Conservation (phyloP, 768 basidiomycete species). For the Podaxis carcinomalis region DNA sequence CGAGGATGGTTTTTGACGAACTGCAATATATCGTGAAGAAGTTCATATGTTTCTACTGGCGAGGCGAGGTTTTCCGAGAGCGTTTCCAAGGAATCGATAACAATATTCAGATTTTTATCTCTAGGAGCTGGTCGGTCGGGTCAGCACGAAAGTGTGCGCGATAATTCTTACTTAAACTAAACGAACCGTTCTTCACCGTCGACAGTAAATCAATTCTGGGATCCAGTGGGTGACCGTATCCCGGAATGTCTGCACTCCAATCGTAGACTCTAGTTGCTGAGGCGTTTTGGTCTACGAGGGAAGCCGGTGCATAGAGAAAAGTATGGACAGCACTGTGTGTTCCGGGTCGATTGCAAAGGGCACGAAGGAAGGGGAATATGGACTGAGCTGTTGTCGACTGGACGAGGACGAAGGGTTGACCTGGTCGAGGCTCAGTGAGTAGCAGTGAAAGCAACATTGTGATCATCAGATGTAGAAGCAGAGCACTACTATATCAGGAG, state of each 20-base stretch:
- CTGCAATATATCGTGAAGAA: constrained; percentile 44
- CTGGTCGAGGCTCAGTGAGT: constrained; percentile 1
- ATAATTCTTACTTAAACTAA: constrained; percentile 7
- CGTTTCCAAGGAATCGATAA: constrained; percentile 73
- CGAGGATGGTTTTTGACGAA: constrained; percentile 45
- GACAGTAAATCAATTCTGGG: constrained; percentile 31
- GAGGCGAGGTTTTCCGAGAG: constrained; percentile 57
- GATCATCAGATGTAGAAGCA: neutral
- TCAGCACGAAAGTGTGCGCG: neutral
- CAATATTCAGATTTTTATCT: constrained; percentile 53
- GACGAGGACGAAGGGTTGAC: constrained; percentile 45
- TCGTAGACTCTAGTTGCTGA: constrained; percentile 41
- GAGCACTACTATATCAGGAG: neutral
- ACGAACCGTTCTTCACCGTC: constrained; percentile 36
- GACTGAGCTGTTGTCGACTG: constrained; percentile 61
- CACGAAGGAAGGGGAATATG: constrained; percentile 52
- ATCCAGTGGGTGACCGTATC: constrained; percentile 34
- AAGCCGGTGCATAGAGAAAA: constrained; percentile 56
- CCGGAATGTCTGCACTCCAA: constrained; percentile 46
- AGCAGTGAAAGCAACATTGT: constrained; percentile 14
- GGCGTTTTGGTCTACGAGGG: constrained; percentile 27
- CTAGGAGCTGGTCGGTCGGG: constrained; percentile 14
- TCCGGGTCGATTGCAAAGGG: constrained; percentile 16
- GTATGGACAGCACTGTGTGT: constrained; percentile 14
- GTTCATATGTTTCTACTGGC: constrained; percentile 44